A percentile compares a stretch with the other conserved stretches of the same genome.
Conservation (phyloP, 805 yeast genomes). For the Metschnikowia bowlesiae region DNA sequence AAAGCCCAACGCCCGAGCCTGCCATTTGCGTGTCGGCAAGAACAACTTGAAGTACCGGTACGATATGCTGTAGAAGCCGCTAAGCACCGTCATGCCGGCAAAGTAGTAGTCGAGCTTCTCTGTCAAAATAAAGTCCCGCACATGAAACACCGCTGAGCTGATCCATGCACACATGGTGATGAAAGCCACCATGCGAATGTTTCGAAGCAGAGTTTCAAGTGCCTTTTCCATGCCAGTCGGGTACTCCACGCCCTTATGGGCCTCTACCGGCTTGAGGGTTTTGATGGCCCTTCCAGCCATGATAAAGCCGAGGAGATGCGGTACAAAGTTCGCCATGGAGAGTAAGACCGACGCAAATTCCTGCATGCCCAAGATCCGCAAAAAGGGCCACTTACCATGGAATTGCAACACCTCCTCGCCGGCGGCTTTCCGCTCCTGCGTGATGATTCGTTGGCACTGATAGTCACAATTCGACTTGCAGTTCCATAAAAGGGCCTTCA, state of each 20-base stretch:
- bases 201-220: constrained; percentile 5
- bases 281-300: constrained; percentile 5
- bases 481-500: constrained; percentile 41
- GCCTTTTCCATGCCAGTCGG: neutral
- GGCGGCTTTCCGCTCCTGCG: constrained; percentile 44
- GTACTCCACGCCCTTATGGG: neutral
- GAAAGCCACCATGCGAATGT: constrained; percentile 39
- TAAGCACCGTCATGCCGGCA: constrained; percentile 83
- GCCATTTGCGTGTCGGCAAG: constrained; percentile 19
- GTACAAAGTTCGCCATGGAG: constrained; percentile 47
- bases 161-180: constrained; percentile 86
- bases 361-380: constrained; percentile 72
- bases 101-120: constrained; percentile 88
- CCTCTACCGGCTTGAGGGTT: neutral
- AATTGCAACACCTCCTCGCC: constrained; percentile 70
- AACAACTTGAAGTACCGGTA: constrained; percentile 62
- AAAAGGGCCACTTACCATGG: constrained; percentile 98
- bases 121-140: constrained; percentile 74
- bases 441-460: constrained; percentile 79
- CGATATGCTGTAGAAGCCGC: constrained; percentile 69
- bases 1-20: constrained; percentile 33
- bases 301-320: constrained; percentile 21
- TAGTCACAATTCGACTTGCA: constrained; percentile 76
- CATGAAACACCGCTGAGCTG: constrained; percentile 80
- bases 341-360: constrained; percentile 79